Evolutionary conservation across 768 basidiomycete species (phyloP).

Genomic region (Pleurotus eryngii): DNA sequence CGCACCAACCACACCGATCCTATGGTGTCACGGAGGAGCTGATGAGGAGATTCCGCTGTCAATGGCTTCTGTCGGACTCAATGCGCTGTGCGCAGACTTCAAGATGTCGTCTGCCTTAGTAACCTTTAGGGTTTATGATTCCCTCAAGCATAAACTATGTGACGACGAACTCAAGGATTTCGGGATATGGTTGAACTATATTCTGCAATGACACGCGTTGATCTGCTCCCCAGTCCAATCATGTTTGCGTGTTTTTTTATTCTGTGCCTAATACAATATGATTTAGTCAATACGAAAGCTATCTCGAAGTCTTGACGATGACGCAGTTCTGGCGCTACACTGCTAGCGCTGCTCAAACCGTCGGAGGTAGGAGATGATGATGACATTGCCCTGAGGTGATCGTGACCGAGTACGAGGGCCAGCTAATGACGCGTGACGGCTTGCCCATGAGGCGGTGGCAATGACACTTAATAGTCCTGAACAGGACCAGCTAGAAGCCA

Average conservation of each 20-base stretch:
- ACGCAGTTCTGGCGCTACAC: background rate
- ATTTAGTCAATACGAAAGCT: too few relatives aligned
- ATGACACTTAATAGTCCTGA: background rate
- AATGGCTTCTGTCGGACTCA: conserved; percentile 27
- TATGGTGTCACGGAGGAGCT: conserved; percentile 39
- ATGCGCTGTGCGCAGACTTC: conserved; percentile 27
- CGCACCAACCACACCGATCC: conserved; percentile 32
- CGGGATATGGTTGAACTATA: conserved; percentile 21
- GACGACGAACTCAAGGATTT: conserved; percentile 31
- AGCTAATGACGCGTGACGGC: background rate
- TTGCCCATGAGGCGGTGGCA: conserved; percentile 3
- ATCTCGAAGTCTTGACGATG: background rate
- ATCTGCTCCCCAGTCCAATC: background rate
- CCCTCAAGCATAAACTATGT: conserved; percentile 30
- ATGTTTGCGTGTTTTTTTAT: too few relatives aligned
- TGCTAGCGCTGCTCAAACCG: too few relatives aligned
- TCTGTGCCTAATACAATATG: too few relatives aligned
- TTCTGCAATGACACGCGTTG: background rate
- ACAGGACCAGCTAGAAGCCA: background rate
- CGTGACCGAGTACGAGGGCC: background rate
- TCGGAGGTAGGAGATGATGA: background rate
- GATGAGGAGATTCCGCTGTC: conserved; percentile 35
- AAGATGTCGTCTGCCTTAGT: conserved; percentile 18
- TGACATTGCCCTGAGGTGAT: background rate
- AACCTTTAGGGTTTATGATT: conserved; percentile 25